Conservation (phyloP, 192 early-diverging fungal genomes). For the Rhizophlyctis rosea region DNA sequence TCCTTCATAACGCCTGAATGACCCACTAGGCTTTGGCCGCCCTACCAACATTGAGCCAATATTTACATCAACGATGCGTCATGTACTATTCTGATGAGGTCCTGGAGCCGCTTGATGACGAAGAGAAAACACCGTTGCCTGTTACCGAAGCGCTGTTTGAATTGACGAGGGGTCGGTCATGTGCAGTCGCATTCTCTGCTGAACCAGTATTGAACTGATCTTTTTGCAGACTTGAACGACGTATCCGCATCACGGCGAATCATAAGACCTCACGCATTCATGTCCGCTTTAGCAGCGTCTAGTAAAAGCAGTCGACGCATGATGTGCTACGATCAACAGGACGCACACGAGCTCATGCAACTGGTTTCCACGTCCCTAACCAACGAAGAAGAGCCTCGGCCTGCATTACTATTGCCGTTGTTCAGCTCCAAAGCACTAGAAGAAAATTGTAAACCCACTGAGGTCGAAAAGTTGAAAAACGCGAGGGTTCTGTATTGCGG, state of each 20-base stretch:
- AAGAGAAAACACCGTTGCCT: conserved; percentile 1
- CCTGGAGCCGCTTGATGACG: background rate
- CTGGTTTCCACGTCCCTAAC: conserved; percentile 70
- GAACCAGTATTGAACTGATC: too few relatives aligned
- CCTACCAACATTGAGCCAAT: conserved; percentile 34
- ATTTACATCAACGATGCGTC: conserved; percentile 25
- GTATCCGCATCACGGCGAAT: background rate
- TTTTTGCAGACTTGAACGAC: conserved; percentile 23
- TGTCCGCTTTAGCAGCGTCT: conserved; percentile 28
- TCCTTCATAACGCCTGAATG: too few relatives aligned
- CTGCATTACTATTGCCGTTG: conserved; percentile 9
- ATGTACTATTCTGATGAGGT: conserved; percentile 16
- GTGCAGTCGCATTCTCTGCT: too few relatives aligned
- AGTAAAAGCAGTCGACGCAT: conserved; percentile 32
- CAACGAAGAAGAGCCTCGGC: conserved; percentile 49
- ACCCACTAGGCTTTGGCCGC: conserved; percentile 39
- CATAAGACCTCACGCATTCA: conserved; percentile 26
- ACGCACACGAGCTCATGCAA: conserved; percentile 87
- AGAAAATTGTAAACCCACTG: too few relatives aligned
- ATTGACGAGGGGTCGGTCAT: conserved; percentile 11
- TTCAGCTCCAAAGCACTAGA: too few relatives aligned
- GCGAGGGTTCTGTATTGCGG: conserved; percentile 2
- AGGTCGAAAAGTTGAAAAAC: too few relatives aligned
- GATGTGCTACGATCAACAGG: conserved; percentile 50
- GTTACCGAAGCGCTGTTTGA: conserved; percentile 10